phyloP scores from a whole-genome alignment of 1,139 yeast genomes.

The Lodderomyces elongisporus region DNA sequence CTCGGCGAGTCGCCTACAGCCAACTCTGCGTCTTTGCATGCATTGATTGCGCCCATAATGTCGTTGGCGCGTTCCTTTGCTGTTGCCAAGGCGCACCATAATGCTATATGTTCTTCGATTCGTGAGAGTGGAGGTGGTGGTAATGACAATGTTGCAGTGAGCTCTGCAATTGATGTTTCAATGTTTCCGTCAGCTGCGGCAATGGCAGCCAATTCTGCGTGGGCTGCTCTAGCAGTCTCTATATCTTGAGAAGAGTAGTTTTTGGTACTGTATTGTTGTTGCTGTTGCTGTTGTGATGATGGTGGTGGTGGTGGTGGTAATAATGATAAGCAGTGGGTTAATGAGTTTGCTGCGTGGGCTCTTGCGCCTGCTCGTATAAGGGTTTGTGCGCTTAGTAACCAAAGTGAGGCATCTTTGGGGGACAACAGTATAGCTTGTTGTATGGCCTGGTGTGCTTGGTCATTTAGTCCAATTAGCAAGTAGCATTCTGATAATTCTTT shows the following conservation, averaged over 20 bases:
- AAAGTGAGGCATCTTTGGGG: conserved; percentile 40
- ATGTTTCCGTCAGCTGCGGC: conserved; percentile 49
- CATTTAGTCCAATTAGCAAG: conserved; percentile 40
- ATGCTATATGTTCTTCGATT: conserved; percentile 41
- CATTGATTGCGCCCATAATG: conserved; percentile 41
- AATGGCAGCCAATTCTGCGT: conserved; percentile 50
- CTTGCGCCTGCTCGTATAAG: conserved; percentile 38
- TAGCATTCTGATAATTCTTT: conserved; percentile 49
- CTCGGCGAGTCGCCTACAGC: conserved; percentile 43
- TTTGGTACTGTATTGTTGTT: conserved; percentile 6
- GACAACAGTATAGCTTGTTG: conserved; percentile 41
- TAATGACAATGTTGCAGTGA: conserved; percentile 43
- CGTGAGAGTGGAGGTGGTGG: conserved; percentile 46
- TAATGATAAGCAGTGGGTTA: conserved; percentile 39
- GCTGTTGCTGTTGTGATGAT: too few species aligned
- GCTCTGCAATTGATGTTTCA: conserved; percentile 43
- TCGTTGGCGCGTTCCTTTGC: conserved; percentile 48
- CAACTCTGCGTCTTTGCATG: conserved; percentile 44
- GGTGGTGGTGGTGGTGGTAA: too few species aligned
- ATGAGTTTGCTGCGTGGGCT: conserved; percentile 42
- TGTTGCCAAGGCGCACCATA: conserved; percentile 50
- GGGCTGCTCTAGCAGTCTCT: conserved; percentile 48
- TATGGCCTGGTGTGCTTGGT: conserved; percentile 48
- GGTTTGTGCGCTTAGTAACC: conserved; percentile 46
- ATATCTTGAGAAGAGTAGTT: conserved; percentile 27